A percentile compares a stretch with the other conserved stretches of the same genome.
These are phyloP conservation scores for Metschnikowia cerradonensis DNA, from an alignment of 805 yeast genomes.

Conservation along the genomic window DNA sequence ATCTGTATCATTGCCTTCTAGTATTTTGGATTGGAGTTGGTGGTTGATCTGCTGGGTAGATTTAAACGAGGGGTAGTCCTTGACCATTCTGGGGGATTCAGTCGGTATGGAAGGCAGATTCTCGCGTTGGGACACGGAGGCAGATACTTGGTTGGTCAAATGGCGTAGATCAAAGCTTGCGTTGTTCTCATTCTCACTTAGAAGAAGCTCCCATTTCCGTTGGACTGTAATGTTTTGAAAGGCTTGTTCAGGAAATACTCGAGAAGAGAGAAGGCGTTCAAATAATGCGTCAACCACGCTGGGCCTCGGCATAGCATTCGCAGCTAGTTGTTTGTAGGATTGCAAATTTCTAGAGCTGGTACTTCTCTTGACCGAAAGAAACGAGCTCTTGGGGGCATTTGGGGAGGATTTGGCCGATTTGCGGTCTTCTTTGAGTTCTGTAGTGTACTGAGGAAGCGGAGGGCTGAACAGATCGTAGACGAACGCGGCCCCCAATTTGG, in stretches of 20 bases:
- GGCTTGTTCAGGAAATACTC: slow-evolving; percentile 36
- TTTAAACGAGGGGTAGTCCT: neutral
- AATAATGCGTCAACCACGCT: slow-evolving; percentile 38
- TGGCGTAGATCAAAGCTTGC: slow-evolving; percentile 32
- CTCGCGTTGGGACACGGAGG: neutral
- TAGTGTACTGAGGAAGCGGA: slow-evolving; percentile 1
- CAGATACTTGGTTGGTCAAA: slow-evolving; percentile 15
- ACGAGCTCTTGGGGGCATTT: neutral
- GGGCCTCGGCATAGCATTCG: slow-evolving; percentile 33
- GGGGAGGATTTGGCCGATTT: neutral
- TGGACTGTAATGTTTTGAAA: slow-evolving; percentile 30
- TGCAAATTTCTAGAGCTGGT: slow-evolving; percentile 21
- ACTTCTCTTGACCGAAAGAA: slow-evolving; percentile 5
- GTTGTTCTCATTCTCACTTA: slow-evolving; percentile 39
- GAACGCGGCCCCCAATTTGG: slow-evolving; percentile 1
- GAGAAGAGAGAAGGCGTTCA: slow-evolving; percentile 32
- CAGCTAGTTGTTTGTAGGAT: slow-evolving; percentile 32
- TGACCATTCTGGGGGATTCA: neutral
- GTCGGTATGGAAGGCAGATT: neutral
- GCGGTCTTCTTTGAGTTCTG: neutral
- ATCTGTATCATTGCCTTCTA: neutral
- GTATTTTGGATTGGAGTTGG: neutral
- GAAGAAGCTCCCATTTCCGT: slow-evolving; percentile 42
- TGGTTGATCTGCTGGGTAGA: neutral
- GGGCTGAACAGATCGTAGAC: slow-evolving; percentile 1